A percentile compares a stretch with the other conserved stretches of the same genome.
Conservation (phyloP, 805 yeast species). For the Komagataella ulmi region DNA sequence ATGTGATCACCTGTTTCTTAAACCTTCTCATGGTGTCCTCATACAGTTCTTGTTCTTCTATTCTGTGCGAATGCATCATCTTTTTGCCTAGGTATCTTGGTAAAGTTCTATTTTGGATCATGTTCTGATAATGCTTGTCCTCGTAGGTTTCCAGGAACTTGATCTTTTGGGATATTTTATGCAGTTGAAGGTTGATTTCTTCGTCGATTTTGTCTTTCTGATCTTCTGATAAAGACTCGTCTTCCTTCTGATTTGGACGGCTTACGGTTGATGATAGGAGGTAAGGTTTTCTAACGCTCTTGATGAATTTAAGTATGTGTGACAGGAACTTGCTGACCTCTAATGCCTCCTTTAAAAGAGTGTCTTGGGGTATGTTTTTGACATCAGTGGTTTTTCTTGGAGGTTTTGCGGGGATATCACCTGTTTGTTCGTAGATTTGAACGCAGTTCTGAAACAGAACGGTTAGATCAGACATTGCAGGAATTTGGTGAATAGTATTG, state of each 20-base stretch:
- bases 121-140: constrained; percentile 17
- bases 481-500: neutral
- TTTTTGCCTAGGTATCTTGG: neutral
- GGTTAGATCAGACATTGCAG: constrained; percentile 31
- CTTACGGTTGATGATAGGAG: constrained; percentile 8
- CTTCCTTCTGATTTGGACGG: neutral
- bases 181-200: constrained; percentile 37
- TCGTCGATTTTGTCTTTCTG: constrained; percentile 31
- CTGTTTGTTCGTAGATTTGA: constrained; percentile 21
- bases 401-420: constrained; percentile 10
- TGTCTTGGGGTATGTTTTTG: constrained; percentile 13
- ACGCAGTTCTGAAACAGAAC: constrained; percentile 35
- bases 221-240: constrained; percentile 7
- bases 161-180: constrained; percentile 35
- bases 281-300: constrained; percentile 21
- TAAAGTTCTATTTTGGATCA: neutral
- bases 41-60: neutral
- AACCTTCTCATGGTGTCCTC: neutral
- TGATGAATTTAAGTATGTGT: constrained; percentile 19
- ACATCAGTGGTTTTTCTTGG: constrained; percentile 2
- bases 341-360: constrained; percentile 25
- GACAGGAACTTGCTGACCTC: constrained; percentile 20
- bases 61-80: neutral
- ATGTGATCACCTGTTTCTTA: constrained; percentile 8
- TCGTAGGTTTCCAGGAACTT: constrained; percentile 40